Evolutionary conservation across 495 filamentous ascomycete genomes (phyloP).

Genomic region (Aspergillus coremiiformis): DNA sequence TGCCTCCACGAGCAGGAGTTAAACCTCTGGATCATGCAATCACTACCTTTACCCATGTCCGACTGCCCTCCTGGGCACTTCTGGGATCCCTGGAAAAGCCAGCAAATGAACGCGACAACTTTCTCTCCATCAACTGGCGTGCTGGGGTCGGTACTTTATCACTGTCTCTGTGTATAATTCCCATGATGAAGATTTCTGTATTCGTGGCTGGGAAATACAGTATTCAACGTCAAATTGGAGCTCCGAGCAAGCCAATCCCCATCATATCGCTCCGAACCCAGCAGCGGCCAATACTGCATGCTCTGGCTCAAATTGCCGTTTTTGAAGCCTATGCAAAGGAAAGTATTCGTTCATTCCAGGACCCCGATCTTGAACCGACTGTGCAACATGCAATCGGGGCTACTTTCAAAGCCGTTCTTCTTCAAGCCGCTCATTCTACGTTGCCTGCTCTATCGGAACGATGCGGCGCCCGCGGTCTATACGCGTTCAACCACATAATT

Average conservation of each 20-base stretch:
- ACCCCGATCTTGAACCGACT: not conserved
- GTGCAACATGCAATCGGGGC: not conserved
- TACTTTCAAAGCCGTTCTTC: not conserved
- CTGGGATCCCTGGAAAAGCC: conserved; percentile 17
- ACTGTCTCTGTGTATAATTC: conserved; percentile 1
- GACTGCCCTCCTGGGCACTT: conserved; percentile 20
- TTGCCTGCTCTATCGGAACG: not conserved
- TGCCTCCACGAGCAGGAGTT: conserved; percentile 19
- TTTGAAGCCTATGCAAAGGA: not conserved
- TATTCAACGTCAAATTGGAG: not conserved
- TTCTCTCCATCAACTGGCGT: conserved; percentile 21
- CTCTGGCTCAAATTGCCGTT: not conserved
- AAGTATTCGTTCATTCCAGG: not conserved
- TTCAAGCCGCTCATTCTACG: not conserved
- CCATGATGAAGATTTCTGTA: not conserved
- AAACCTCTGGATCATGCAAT: conserved; percentile 30
- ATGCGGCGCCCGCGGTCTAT: not conserved
- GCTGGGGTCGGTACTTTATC: conserved; percentile 22
- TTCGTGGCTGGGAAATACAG: not conserved
- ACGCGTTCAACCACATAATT: not conserved
- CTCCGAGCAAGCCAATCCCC: not conserved
- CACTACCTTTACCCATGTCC: conserved; percentile 29
- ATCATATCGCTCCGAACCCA: not conserved
- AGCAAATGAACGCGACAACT: conserved; percentile 12
- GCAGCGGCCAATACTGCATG: not conserved